A percentile compares a stretch with the other conserved stretches of the same genome.
phyloP scores from a whole-genome alignment of 345 rosid species.

The Salix dunnii region DNA sequence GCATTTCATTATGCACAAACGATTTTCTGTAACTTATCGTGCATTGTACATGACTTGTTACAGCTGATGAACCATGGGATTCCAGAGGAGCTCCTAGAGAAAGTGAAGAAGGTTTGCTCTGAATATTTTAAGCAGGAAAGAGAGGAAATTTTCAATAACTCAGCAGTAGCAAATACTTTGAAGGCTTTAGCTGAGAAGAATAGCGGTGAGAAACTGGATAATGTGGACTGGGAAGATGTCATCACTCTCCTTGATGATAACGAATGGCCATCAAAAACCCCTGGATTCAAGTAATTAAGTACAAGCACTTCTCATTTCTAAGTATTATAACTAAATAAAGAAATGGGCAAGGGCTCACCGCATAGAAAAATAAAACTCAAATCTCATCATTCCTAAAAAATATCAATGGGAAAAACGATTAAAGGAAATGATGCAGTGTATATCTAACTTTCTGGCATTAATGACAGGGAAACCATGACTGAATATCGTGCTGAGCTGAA shows the following conservation, averaged over 20 bases:
- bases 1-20: neutral
- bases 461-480: conserved; percentile 63
- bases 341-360: neutral
- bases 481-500: conserved; percentile 69
- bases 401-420: neutral
- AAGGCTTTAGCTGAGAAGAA: conserved; percentile 41
- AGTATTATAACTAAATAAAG: neutral
- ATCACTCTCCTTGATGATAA: conserved; percentile 55
- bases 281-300: conserved; percentile 67
- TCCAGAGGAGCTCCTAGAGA: conserved; percentile 59
- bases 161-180: conserved; percentile 44
- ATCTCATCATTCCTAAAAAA: neutral
- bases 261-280: conserved; percentile 62
- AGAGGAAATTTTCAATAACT: conserved; percentile 61
- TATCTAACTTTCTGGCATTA: neutral
- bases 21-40: neutral
- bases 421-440: neutral
- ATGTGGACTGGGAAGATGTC: conserved; percentile 86
- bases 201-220: conserved; percentile 49
- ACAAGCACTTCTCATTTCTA: conserved; percentile 21
- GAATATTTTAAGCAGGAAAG: conserved; percentile 63
- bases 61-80: conserved; percentile 88
- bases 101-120: conserved; percentile 62
- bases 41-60: neutral
- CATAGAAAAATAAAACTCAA: neutral